Percentiles rank a stretch among this genome's conserved stretches.
phyloP scores from a whole-genome alignment of 441 rosid genomes.

The Brassica hybrid region DNA sequence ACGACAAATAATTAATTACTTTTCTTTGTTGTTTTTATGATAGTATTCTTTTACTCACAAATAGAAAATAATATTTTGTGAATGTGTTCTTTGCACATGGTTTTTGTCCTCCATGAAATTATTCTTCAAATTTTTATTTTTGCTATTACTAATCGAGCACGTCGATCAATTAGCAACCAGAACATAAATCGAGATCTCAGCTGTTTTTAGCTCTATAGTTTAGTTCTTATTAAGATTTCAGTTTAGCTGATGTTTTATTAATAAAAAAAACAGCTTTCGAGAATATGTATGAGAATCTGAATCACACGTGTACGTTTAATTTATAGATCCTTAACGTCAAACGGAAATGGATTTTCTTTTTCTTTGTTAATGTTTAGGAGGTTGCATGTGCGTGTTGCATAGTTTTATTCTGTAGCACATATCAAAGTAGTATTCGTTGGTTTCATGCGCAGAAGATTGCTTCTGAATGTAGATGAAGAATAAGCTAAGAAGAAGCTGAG shows the following conservation, averaged over 20 bases:
- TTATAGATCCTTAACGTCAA: too few relatives aligned
- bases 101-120: background rate
- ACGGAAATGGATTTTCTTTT: background rate
- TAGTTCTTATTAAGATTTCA: background rate
- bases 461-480: constrained; percentile 60
- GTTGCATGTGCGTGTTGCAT: background rate
- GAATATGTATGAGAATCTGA: too few relatives aligned
- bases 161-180: background rate
- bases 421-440: background rate
- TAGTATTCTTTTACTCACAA: background rate
- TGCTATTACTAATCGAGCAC: background rate
- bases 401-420: background rate
- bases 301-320: too few relatives aligned
- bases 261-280: too few relatives aligned
- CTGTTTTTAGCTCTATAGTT: background rate
- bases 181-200: background rate
- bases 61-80: background rate
- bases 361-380: background rate
- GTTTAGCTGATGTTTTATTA: background rate
- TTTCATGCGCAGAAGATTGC: constrained; percentile 15
- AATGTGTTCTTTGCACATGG: background rate
- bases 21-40: background rate
- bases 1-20: background rate
- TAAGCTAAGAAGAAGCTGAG: constrained; percentile 79
- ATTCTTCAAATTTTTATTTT: background rate